Conservation (phyloP, 768 basidiomycete species). For the Tricholoma saponaceum region DNA sequence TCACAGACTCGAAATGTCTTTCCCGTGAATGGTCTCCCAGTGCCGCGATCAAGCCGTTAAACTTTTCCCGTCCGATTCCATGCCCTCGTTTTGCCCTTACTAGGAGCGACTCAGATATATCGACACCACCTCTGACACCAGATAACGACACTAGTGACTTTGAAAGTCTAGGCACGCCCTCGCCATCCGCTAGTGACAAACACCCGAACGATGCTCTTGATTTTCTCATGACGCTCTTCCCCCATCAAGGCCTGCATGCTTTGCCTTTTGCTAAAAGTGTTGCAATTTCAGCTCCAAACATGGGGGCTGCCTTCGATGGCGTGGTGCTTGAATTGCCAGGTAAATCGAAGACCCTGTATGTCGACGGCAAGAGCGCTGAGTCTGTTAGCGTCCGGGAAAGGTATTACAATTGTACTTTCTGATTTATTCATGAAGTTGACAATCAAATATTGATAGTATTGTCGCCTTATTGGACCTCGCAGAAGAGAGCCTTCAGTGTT, state of each 20-base stretch:
- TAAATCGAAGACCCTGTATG: conserved; percentile 72
- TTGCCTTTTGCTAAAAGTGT: conserved; percentile 75
- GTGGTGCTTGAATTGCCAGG: conserved; percentile 73
- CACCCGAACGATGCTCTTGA: conserved; percentile 67
- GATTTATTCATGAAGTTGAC: conserved; percentile 5
- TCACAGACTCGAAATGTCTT: conserved; percentile 12
- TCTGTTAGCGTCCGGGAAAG: conserved; percentile 81
- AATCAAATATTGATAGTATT: conserved; percentile 44
- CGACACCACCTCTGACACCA: conserved; percentile 79
- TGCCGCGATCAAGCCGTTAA: background rate
- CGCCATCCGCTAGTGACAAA: conserved; percentile 29
- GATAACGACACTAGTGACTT: conserved; percentile 56
- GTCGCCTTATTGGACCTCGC: conserved; percentile 86
- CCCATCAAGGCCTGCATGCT: conserved; percentile 61
- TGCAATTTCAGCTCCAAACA: conserved; percentile 62
- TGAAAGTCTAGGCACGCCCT: conserved; percentile 27
- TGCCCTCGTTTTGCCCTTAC: conserved; percentile 40
- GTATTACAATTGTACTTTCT: conserved; percentile 32
- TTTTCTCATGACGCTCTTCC: conserved; percentile 77
- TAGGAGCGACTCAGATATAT: conserved; percentile 40
- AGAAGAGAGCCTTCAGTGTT: conserved; percentile 77
- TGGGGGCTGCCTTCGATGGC: conserved; percentile 71
- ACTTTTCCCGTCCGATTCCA: conserved; percentile 23
- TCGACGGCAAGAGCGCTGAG: conserved; percentile 80
- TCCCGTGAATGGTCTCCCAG: background rate